phyloP scores from a whole-genome alignment of 192 early-diverging fungal species.

The Coemansia sp. region DNA sequence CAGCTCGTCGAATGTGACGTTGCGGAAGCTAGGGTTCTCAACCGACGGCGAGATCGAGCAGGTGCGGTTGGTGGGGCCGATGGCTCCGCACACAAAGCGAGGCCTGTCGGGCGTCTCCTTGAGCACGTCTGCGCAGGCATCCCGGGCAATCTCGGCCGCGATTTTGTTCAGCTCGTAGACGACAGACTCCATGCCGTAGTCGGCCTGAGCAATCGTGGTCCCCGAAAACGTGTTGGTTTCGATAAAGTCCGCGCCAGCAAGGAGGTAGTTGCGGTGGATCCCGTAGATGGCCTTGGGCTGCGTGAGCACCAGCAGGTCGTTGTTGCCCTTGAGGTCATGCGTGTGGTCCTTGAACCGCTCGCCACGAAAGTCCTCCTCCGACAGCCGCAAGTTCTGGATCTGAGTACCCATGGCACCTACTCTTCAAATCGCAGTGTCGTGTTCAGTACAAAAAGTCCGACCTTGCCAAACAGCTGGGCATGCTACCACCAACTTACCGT shows the following conservation, averaged over 20 bases:
- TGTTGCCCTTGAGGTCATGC: slow-evolving; percentile 93
- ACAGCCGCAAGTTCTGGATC: slow-evolving; percentile 80
- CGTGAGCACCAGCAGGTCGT: slow-evolving; percentile 91
- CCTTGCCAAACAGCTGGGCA: background rate
- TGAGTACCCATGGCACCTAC: slow-evolving; percentile 86
- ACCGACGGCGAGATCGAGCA: slow-evolving; percentile 96
- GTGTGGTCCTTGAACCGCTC: slow-evolving; percentile 79
- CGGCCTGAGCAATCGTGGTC: slow-evolving; percentile 89
- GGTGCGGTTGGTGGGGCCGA: slow-evolving; percentile 94
- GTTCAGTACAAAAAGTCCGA: background rate
- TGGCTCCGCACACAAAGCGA: slow-evolving; percentile 86
- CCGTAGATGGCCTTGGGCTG: slow-evolving; percentile 83
- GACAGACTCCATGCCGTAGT: slow-evolving; percentile 80
- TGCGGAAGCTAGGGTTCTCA: slow-evolving; percentile 92
- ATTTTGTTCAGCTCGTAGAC: slow-evolving; percentile 94
- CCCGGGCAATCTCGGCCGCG: slow-evolving; percentile 79
- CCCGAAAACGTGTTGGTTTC: slow-evolving; percentile 97
- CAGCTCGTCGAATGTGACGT: slow-evolving; percentile 92
- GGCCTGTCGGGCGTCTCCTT: slow-evolving; percentile 71
- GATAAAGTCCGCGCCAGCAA: slow-evolving; percentile 89
- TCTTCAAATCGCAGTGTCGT: background rate
- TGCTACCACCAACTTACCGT: slow-evolving; percentile 57
- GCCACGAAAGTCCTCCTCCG: slow-evolving; percentile 83
- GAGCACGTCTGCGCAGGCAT: slow-evolving; percentile 80
- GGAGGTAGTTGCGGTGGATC: slow-evolving; percentile 89